phyloP scores from a whole-genome alignment of 1,284 basidiomycete genomes.

The Entoloma clypeatum region DNA sequence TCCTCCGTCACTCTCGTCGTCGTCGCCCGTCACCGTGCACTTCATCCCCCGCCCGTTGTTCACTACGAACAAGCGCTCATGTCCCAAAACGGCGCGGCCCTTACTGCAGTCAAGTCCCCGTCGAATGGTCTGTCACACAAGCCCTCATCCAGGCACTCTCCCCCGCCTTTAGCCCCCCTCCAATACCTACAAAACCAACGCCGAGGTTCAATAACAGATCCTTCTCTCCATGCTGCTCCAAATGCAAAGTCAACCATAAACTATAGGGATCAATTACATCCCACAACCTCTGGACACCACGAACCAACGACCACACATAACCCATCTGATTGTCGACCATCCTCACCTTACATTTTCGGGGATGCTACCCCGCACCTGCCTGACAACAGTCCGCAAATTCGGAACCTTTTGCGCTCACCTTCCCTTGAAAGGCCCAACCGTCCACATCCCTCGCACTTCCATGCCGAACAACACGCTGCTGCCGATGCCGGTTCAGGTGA shows the following conservation, averaged over 20 bases:
- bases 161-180: constrained; percentile 58
- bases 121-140: constrained; percentile 17
- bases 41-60: not conserved
- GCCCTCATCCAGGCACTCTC: constrained; percentile 27
- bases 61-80: constrained; percentile 8
- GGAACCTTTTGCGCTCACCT: constrained; percentile 51
- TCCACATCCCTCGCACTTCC: constrained; percentile 23
- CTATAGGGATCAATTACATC: constrained; percentile 27
- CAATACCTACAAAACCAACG: constrained; percentile 75
- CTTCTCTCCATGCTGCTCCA: constrained; percentile 61
- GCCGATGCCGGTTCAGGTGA: constrained; percentile 17
- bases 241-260: constrained; percentile 29
- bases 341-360: constrained; percentile 68
- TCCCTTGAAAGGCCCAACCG: constrained; percentile 35
- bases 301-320: constrained; percentile 32
- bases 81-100: constrained; percentile 12
- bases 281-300: constrained; percentile 21
- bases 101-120: constrained; percentile 2
- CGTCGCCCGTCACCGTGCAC: not conserved
- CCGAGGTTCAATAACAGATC: constrained; percentile 76
- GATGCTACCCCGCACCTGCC: constrained; percentile 47
- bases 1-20: constrained; percentile 2
- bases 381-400: constrained; percentile 41
- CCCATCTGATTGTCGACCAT: constrained; percentile 47
- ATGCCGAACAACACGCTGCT: constrained; percentile 23